Percentiles rank a stretch among this genome's conserved stretches.
phyloP scores from a whole-genome alignment of 352 stramenopile species.

The Peronospora destructor region DNA sequence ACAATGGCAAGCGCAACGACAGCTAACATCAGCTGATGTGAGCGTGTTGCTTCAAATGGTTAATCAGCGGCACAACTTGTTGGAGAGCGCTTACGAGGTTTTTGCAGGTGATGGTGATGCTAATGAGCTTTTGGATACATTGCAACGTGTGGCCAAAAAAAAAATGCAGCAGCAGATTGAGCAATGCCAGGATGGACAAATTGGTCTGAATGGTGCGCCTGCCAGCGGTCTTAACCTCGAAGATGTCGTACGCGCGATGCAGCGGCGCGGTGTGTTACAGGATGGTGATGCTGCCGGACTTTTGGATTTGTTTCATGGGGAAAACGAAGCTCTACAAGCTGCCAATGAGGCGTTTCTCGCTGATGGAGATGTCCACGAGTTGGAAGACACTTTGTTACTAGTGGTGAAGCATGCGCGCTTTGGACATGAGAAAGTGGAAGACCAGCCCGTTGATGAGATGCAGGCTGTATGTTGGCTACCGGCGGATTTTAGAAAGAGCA shows the following conservation, averaged over 20 bases:
- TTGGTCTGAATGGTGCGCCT: constrained; percentile 5
- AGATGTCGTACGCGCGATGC: constrained; percentile 66
- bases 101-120: constrained; percentile 51
- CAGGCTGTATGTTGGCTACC: constrained; percentile 30
- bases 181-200: constrained; percentile 25
- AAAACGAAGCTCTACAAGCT: constrained; percentile 67
- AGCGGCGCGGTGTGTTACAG: constrained; percentile 39
- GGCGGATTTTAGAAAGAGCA: constrained; percentile 28
- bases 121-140: constrained; percentile 59
- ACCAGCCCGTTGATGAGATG: constrained; percentile 17
- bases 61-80: constrained; percentile 44
- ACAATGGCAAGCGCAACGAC: constrained; percentile 33
- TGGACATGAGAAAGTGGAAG: constrained; percentile 17
- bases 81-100: constrained; percentile 70
- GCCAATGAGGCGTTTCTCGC: constrained; percentile 67
- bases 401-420: constrained; percentile 79
- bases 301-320: constrained; percentile 50
- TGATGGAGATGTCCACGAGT: constrained; percentile 63
- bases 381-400: constrained; percentile 72
- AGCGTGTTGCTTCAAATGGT: constrained; percentile 42
- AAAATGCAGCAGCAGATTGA: constrained; percentile 50
- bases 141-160: constrained; percentile 67
- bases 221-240: constrained; percentile 40
- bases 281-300: constrained; percentile 55
- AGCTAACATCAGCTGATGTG: constrained; percentile 31